Conservation (phyloP, 768 basidiomycete species). For the Dioszegia hungarica region DNA sequence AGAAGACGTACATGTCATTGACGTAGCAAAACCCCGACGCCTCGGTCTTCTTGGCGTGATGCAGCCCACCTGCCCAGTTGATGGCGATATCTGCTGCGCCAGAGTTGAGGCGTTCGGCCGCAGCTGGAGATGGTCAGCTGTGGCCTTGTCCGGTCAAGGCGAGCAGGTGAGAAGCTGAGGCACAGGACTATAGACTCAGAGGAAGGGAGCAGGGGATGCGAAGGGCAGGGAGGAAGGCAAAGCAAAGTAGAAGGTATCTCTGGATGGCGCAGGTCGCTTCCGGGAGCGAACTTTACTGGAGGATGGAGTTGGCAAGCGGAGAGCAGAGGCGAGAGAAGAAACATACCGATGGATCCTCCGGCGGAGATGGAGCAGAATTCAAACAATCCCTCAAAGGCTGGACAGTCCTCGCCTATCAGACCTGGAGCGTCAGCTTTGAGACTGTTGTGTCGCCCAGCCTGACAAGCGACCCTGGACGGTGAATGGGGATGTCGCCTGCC, state of each 20-base stretch:
- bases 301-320: neutral
- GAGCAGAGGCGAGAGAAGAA: neutral
- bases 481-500: too few species aligned
- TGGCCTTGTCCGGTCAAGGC: neutral
- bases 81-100: constrained; percentile 79
- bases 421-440: constrained; percentile 45
- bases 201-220: too few species aligned
- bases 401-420: constrained; percentile 85
- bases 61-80: constrained; percentile 97
- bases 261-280: neutral
- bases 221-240: too few species aligned
- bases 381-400: constrained; percentile 90
- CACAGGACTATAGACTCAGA: too few species aligned
- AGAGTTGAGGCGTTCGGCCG: constrained; percentile 70
- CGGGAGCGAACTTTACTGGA: neutral
- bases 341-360: constrained; percentile 82
- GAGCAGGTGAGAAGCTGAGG: neutral
- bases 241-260: too few species aligned
- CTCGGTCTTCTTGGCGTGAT: constrained; percentile 99
- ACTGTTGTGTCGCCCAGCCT: too few species aligned
- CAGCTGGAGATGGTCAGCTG: constrained; percentile 53
- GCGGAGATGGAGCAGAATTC: constrained; percentile 97
- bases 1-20: constrained; percentile 55
- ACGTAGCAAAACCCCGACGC: constrained; percentile 99
- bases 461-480: too few species aligned